Evolutionary conservation across 257 asterid genomes (phyloP).

Genomic region (Scutellaria minor): DNA sequence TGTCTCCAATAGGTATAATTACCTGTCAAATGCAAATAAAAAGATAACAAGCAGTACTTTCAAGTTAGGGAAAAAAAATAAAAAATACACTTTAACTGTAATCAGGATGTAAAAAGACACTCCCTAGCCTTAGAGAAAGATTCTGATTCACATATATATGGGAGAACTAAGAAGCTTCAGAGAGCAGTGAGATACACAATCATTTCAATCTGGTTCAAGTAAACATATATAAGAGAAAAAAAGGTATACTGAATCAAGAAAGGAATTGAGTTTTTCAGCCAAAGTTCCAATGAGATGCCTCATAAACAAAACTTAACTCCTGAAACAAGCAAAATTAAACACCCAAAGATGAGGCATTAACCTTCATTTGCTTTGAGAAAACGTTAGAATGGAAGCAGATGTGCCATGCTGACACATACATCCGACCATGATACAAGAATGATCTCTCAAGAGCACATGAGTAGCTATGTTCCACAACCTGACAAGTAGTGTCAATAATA

Average conservation of each 20-base stretch:
- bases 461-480: conserved; percentile 95
- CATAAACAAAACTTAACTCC: conserved; percentile 25
- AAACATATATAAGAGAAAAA: neutral
- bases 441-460: conserved; percentile 99
- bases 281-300: conserved; percentile 24
- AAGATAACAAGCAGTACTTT: conserved; percentile 34
- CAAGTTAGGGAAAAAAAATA: neutral
- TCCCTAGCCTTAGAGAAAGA: conserved; percentile 21
- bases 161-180: conserved; percentile 7
- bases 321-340: conserved; percentile 45
- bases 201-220: conserved; percentile 13
- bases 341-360: conserved; percentile 45
- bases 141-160: neutral
- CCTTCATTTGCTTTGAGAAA: conserved; percentile 99
- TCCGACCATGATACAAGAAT: conserved; percentile 94
- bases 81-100: neutral
- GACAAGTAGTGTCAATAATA: conserved; percentile 35
- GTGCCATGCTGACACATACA: conserved; percentile 93
- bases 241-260: conserved; percentile 7
- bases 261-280: conserved; percentile 11
- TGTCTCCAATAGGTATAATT: conserved; percentile 86
- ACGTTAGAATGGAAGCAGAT: conserved; percentile 98
- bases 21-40: conserved; percentile 63
- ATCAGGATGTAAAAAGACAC: conserved; percentile 23
- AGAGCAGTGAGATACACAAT: conserved; percentile 6